Percentiles rank a stretch among this genome's conserved stretches.
Conservation (phyloP, 2,329 filamentous ascomycete species). For the Aspergillus latus region DNA sequence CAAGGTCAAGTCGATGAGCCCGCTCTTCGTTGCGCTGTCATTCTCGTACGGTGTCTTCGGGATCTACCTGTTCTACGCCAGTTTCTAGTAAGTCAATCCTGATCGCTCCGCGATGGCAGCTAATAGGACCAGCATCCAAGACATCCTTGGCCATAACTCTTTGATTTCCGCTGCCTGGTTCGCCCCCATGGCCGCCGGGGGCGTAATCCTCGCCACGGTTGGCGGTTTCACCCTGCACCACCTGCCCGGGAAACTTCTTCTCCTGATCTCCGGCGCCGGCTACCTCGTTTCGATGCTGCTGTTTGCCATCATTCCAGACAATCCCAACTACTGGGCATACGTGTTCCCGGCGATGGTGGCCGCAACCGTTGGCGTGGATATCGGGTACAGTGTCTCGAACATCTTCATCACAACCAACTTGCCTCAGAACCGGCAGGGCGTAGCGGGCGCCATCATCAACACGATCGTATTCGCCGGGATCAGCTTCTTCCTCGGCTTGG, state of each 20-base stretch:
- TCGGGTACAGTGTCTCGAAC: slow-evolving; percentile 14
- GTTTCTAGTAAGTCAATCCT: slow-evolving; percentile 7
- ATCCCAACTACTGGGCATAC: slow-evolving; percentile 13
- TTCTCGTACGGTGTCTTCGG: slow-evolving; percentile 14
- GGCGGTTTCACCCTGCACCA: slow-evolving; percentile 9
- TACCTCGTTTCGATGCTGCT: slow-evolving; percentile 7
- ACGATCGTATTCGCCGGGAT: slow-evolving; percentile 13
- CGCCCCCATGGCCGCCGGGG: slow-evolving; percentile 1
- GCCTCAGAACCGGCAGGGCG: slow-evolving; percentile 8
- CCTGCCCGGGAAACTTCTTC: not conserved
- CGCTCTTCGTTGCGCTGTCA: slow-evolving; percentile 5
- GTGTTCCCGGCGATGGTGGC: slow-evolving; percentile 13
- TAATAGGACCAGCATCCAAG: not conserved
- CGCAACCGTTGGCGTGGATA: slow-evolving; percentile 8
- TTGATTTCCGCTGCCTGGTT: slow-evolving; percentile 1
- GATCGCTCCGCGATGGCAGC: not conserved
- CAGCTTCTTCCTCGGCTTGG: slow-evolving; percentile 13
- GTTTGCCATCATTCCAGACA: slow-evolving; percentile 10
- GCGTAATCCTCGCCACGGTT: not conserved
- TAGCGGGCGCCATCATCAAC: slow-evolving; percentile 11
- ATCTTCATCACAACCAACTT: slow-evolving; percentile 14
- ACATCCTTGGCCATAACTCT: slow-evolving; percentile 5
- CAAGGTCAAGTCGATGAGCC: slow-evolving; percentile 14
- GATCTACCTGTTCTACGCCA: slow-evolving; percentile 14
- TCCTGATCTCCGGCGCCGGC: slow-evolving; percentile 2